These are phyloP conservation scores for Psilocybe subaeruginosa DNA, from an alignment of 768 basidiomycete genomes.

Conservation along the genomic window DNA sequence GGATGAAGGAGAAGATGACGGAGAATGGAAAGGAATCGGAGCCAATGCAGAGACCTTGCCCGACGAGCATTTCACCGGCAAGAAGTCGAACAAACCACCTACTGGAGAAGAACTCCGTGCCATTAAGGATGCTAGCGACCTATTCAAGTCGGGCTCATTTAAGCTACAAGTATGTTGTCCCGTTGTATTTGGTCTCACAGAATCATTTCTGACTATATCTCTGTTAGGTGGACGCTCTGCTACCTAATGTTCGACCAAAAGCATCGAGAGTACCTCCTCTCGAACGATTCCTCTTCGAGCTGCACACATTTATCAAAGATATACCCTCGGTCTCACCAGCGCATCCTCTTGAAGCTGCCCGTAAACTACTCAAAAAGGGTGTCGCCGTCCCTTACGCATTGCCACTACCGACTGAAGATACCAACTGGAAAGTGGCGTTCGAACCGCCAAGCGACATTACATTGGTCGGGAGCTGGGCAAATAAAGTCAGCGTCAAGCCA, in stretches of 20 bases:
- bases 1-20: slow-evolving; percentile 24
- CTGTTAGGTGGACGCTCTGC: slow-evolving; percentile 73
- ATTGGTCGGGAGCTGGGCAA: slow-evolving; percentile 87
- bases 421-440: slow-evolving; percentile 89
- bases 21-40: slow-evolving; percentile 32
- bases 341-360: slow-evolving; percentile 70
- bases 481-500: slow-evolving; percentile 72
- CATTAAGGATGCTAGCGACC: slow-evolving; percentile 74
- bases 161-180: slow-evolving; percentile 69
- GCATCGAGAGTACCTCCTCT: slow-evolving; percentile 56
- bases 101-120: slow-evolving; percentile 70
- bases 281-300: slow-evolving; percentile 65
- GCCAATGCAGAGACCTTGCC: slow-evolving; percentile 4
- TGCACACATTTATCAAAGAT: slow-evolving; percentile 67
- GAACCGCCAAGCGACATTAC: slow-evolving; percentile 76
- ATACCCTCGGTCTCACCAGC: slow-evolving; percentile 60
- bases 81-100: slow-evolving; percentile 54
- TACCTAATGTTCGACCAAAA: slow-evolving; percentile 78
- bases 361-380: slow-evolving; percentile 51
- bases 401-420: slow-evolving; percentile 74
- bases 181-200: background rate
- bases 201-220: slow-evolving; percentile 7
- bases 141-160: slow-evolving; percentile 81
- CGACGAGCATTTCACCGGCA: slow-evolving; percentile 16
- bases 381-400: slow-evolving; percentile 69